A percentile compares a stretch with the other conserved stretches of the same genome.
Conservation (phyloP, 345 rosid species). For the Melastoma malabathricum region DNA sequence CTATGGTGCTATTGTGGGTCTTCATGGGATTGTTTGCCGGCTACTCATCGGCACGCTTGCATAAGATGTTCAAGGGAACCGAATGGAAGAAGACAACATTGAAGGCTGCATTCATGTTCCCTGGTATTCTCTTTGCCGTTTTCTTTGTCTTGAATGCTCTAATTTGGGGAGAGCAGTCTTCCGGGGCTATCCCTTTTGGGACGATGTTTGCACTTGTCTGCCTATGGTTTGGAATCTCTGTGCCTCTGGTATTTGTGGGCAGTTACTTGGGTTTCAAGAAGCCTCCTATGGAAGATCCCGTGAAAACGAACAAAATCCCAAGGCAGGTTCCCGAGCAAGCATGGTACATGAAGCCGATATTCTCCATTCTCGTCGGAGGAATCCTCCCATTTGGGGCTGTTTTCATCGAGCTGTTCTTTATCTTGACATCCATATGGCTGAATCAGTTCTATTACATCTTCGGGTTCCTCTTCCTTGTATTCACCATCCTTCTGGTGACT, state of each 20-base stretch:
- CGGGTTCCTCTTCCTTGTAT: slow-evolving; percentile 83
- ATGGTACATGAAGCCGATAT: slow-evolving; percentile 79
- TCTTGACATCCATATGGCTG: slow-evolving; percentile 85
- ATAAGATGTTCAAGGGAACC: slow-evolving; percentile 71
- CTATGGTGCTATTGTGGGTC: slow-evolving; percentile 84
- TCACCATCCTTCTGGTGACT: slow-evolving; percentile 57
- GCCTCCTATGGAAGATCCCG: slow-evolving; percentile 66
- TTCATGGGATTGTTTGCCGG: slow-evolving; percentile 91
- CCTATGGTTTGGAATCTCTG: slow-evolving; percentile 89
- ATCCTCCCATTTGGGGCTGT: slow-evolving; percentile 92
- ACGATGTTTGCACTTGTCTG: slow-evolving; percentile 79
- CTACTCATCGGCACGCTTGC: slow-evolving; percentile 60
- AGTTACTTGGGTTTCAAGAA: slow-evolving; percentile 60
- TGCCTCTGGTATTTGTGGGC: slow-evolving; percentile 73
- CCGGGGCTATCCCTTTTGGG: slow-evolving; percentile 92
- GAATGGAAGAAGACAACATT: slow-evolving; percentile 78
- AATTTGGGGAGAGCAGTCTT: slow-evolving; percentile 90
- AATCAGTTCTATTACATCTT: slow-evolving; percentile 89
- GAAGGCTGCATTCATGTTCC: slow-evolving; percentile 68
- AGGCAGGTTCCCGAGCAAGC: slow-evolving; percentile 74
- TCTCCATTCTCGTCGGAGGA: slow-evolving; percentile 82
- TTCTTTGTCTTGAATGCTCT: slow-evolving; percentile 77
- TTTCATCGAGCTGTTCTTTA: slow-evolving; percentile 88
- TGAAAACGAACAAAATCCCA: slow-evolving; percentile 81
- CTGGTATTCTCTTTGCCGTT: slow-evolving; percentile 40